These are phyloP conservation scores for Amesomyces nigricolor DNA, from an alignment of 2,329 filamentous ascomycete genomes.

Conservation along the genomic window DNA sequence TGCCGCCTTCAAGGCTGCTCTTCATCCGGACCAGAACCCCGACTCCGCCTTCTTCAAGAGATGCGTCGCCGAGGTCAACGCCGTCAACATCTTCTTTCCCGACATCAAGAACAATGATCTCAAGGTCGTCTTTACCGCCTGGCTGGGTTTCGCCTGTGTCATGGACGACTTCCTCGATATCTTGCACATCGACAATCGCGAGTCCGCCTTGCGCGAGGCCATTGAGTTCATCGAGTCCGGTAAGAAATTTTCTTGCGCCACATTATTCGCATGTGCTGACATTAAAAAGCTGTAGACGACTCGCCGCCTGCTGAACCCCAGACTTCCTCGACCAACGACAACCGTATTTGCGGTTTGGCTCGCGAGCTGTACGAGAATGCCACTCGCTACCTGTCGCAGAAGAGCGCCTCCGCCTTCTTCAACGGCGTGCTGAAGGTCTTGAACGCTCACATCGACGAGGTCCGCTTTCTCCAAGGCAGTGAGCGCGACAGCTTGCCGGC, in stretches of 20 bases:
- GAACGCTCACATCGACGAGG: conserved; percentile 12
- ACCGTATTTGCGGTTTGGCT: conserved; percentile 4
- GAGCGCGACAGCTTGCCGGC: conserved; percentile 4
- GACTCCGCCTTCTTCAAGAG: conserved; percentile 10
- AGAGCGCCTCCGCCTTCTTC: conserved; percentile 12
- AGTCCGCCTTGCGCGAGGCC: conserved; percentile 1
- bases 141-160: conserved; percentile 15
- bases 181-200: background rate
- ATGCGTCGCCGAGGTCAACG: conserved; percentile 15
- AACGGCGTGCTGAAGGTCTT: conserved; percentile 4
- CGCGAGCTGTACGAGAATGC: background rate
- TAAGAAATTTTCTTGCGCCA: background rate
- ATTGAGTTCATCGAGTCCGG: conserved; percentile 6
- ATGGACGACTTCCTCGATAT: conserved; percentile 18
- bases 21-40: background rate
- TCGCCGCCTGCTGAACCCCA: no score
- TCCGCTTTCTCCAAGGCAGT: conserved; percentile 8
- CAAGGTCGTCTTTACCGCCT: conserved; percentile 16
- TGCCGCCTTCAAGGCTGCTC: conserved; percentile 6
- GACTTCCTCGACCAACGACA: background rate
- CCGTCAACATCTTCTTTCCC: conserved; percentile 19
- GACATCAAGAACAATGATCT: conserved; percentile 5
- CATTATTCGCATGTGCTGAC: no score
- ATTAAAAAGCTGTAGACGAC: no score
- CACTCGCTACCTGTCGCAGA: conserved; percentile 3